Evolutionary conservation across 495 filamentous ascomycete genomes (phyloP).

Genomic region (Haplographium delicatum): DNA sequence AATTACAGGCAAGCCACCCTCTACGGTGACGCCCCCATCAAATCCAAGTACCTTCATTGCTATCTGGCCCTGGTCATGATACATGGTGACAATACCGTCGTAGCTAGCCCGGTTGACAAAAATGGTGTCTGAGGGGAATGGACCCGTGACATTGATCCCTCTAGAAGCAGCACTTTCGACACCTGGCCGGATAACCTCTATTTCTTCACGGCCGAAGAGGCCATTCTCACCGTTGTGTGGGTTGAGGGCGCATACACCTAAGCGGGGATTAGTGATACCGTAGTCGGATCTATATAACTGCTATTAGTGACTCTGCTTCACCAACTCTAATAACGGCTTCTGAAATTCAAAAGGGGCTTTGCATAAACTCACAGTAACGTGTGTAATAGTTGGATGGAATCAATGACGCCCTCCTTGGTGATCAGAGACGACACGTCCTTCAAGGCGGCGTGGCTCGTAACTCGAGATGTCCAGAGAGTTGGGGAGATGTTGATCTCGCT

Average conservation of each 20-base stretch:
- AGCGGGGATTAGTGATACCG: not conserved
- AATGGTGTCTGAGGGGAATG: not conserved
- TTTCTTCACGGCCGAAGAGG: not conserved
- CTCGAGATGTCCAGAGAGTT: not conserved
- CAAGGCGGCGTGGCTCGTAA: not conserved
- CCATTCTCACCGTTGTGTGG: not conserved
- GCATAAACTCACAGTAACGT: not conserved
- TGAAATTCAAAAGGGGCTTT: not conserved
- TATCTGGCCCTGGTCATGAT: not conserved
- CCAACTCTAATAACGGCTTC: too few relatives aligned
- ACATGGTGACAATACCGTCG: not conserved
- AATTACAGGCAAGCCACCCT: not conserved
- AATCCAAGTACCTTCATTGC: not conserved
- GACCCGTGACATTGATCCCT: not conserved
- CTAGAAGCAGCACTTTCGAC: not conserved
- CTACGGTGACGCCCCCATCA: not conserved
- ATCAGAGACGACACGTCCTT: not conserved
- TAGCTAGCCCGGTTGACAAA: not conserved
- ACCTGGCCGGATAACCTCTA: not conserved
- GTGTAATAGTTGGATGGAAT: not conserved
- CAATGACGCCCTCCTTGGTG: not conserved
- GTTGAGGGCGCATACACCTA: not conserved
- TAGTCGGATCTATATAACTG: not conserved
- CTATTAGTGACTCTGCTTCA: too few relatives aligned
- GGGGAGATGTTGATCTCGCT: not conserved